Evolutionary conservation across 2,329 filamentous ascomycete genomes (phyloP), one percentile per base, ranked within the genome.

Genomic region (Clarireedia hainanense): DNA sequence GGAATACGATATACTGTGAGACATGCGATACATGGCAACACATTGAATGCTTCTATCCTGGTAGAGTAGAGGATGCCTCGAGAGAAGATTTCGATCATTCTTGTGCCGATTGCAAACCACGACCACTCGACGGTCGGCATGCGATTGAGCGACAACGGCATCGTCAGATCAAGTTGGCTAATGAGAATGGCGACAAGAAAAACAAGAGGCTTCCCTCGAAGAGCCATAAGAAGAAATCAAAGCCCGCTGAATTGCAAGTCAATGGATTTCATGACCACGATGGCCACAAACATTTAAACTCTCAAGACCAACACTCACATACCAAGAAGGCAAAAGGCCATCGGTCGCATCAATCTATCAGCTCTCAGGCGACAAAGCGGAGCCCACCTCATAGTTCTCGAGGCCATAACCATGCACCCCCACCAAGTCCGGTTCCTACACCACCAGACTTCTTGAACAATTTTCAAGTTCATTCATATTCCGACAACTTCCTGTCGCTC

Each of bases 11-110:
- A 60, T 90, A 91, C 73, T 99, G 94, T 78, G 94, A 97, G 70
- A 83, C 80, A 57, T 99, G 94, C 78, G 89, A 96, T 70, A 94
- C 91, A 50, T 99, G 94, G 94, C 94, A 99, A 74, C 94, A 99
- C 73, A 95, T 96, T 66, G 86, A 91, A 70, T 99, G 94, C 74
- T 97, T 95, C 74, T 97, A 97, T 70, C 82, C 82, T 23, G 72
- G 81, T 61, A 88, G 89, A 65, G 80, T 83, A 69, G 80, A 84
- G 71, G 78, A 88, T 77, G 79, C 88, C 74, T 73, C 91, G 71
- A 72, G 86, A 76, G 78, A 82, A 57, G 79, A 83, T 65, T 88
- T 86, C 66, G 78, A 88, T 56, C 92, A 99, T 75, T 89, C 86
- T 55, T 99, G 94, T 74, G 83, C 84, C 66, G 90, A 96, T 65